phyloP scores from a whole-genome alignment of 2,329 filamentous ascomycete species.

The Colletotrichum plurivorum region DNA sequence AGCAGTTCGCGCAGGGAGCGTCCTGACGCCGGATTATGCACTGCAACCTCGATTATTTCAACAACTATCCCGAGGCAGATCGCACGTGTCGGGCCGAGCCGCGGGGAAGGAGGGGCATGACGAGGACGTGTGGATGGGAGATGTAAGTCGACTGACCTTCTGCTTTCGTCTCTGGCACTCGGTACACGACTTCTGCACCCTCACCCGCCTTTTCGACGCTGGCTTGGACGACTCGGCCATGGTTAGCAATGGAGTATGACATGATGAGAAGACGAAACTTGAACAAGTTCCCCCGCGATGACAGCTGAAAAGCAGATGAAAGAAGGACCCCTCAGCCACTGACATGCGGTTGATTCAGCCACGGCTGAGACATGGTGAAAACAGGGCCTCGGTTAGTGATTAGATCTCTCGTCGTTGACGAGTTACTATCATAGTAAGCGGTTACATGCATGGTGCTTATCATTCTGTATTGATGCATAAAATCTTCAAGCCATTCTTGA shows the following conservation, averaged over 20 bases:
- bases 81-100: not conserved
- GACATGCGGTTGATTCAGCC: conserved; percentile 29
- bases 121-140: not conserved
- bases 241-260: not conserved
- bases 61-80: not conserved
- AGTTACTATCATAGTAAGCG: not conserved
- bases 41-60: conserved; percentile 18
- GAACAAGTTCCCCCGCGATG: not conserved
- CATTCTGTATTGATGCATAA: not conserved
- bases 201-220: conserved; percentile 30
- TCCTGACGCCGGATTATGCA: conserved; percentile 38
- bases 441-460: not conserved
- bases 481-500: not conserved
- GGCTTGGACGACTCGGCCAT: conserved; percentile 34
- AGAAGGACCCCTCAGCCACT: conserved; percentile 19
- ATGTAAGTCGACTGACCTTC: conserved; percentile 32
- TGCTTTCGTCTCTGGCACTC: conserved; percentile 42
- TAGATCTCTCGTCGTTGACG: not conserved
- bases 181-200: conserved; percentile 41
- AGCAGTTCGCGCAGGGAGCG: conserved; percentile 39
- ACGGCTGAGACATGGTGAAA: conserved; percentile 15
- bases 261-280: not conserved
- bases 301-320: conserved; percentile 14
- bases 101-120: not conserved
- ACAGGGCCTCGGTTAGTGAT: not conserved